phyloP scores from a whole-genome alignment of 2,329 filamentous ascomycete genomes.

The Talaromyces albobiverticillius region DNA sequence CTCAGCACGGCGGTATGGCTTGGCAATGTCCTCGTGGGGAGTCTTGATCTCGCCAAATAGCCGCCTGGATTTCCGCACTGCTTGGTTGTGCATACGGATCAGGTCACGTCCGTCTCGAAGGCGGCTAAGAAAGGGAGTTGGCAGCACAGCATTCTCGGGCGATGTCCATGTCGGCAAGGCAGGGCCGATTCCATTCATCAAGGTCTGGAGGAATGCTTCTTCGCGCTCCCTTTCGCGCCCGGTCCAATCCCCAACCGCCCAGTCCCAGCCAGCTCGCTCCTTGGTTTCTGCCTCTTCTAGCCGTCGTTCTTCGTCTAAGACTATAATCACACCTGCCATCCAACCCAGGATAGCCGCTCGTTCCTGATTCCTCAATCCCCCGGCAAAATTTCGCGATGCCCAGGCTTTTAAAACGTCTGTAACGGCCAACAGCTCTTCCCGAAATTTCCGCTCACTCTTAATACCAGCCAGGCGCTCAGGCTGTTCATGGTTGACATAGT shows the following conservation, averaged over 20 bases:
- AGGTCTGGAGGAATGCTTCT: slow-evolving; percentile 73
- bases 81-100: slow-evolving; percentile 83
- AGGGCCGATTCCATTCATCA: slow-evolving; percentile 53
- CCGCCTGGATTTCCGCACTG: slow-evolving; percentile 77
- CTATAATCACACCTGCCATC: slow-evolving; percentile 73
- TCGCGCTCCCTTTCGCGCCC: slow-evolving; percentile 74
- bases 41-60: slow-evolving; percentile 86
- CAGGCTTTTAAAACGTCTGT: slow-evolving; percentile 91
- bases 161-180: slow-evolving; percentile 68
- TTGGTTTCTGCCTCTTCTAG: slow-evolving; percentile 71
- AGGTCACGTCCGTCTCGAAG: slow-evolving; percentile 78
- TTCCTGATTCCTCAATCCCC: slow-evolving; percentile 77
- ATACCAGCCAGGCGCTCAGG: slow-evolving; percentile 82
- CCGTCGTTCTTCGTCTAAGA: slow-evolving; percentile 73
- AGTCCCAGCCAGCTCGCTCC: slow-evolving; percentile 73
- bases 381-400: slow-evolving; percentile 80
- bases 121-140: slow-evolving; percentile 67
- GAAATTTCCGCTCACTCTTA: slow-evolving; percentile 80
- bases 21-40: slow-evolving; percentile 88
- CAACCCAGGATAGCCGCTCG: slow-evolving; percentile 71
- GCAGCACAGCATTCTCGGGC: slow-evolving; percentile 43
- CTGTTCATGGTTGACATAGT: slow-evolving; percentile 89
- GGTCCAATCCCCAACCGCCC: slow-evolving; percentile 76
- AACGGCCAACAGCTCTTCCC: slow-evolving; percentile 77
- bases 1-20: slow-evolving; percentile 90